A percentile compares a stretch with the other conserved stretches of the same genome.
phyloP scores from a whole-genome alignment of 1,284 basidiomycete genomes.

The Stygiomarasmius scandens region DNA sequence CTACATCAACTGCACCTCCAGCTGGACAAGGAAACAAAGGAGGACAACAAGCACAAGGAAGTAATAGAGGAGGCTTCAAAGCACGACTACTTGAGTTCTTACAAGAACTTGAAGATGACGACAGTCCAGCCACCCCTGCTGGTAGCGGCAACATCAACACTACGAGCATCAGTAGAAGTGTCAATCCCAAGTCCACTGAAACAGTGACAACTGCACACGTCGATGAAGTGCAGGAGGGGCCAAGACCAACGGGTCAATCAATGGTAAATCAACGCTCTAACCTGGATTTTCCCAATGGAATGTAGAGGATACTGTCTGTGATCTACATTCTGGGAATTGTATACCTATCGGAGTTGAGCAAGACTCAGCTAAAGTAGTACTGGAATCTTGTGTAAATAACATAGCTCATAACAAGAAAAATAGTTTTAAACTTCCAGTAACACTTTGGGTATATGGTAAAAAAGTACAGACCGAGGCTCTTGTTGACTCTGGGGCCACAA shows the following conservation, averaged over 20 bases:
- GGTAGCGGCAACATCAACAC: neutral
- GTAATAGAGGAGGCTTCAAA: neutral
- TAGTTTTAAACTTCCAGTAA: conserved; percentile 17
- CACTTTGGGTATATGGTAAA: conserved; percentile 16
- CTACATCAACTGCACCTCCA: neutral
- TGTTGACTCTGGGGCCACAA: conserved; percentile 16
- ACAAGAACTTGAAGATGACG: neutral
- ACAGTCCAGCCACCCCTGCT: conserved; percentile 5
- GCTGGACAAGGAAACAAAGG: conserved; percentile 1
- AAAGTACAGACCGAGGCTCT: conserved; percentile 18
- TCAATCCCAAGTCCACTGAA: neutral
- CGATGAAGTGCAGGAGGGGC: conserved; percentile 7
- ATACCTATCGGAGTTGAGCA: neutral
- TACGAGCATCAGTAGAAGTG: neutral
- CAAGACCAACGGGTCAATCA: conserved; percentile 1
- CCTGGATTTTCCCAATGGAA: conserved; percentile 8
- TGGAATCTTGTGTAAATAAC: conserved; percentile 4
- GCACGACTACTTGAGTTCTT: neutral
- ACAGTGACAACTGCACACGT: conserved; percentile 5
- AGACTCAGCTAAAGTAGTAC: conserved; percentile 3
- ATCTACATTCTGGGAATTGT: conserved; percentile 9
- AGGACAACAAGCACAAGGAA: neutral
- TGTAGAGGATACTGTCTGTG: conserved; percentile 9
- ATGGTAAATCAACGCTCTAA: conserved; percentile 1
- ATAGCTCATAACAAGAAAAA: conserved; percentile 7